Conservation (phyloP, 495 filamentous ascomycete genomes). For the Penicillium lividum region DNA sequence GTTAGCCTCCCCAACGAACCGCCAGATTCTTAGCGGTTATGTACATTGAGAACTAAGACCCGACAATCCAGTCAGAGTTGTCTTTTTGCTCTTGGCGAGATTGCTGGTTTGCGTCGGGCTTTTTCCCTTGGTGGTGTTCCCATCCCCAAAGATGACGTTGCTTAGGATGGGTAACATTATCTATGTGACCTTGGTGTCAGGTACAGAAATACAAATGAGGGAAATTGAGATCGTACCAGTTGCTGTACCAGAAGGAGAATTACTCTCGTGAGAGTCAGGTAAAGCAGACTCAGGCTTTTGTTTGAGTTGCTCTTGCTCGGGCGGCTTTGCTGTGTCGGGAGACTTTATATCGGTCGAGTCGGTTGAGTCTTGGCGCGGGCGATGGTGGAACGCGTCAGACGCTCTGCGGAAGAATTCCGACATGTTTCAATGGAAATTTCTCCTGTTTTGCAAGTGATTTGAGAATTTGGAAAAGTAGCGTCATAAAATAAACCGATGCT, state of each 20-base stretch:
- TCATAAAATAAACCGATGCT: too few species aligned
- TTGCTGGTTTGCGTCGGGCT: background rate
- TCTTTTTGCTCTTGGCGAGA: background rate
- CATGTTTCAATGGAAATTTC: background rate
- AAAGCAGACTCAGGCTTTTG: background rate
- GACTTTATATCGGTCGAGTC: constrained; percentile 9
- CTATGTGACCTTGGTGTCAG: background rate
- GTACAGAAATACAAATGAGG: background rate
- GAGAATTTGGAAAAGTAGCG: background rate
- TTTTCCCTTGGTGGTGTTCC: background rate
- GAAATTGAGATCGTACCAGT: background rate
- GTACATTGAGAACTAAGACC: background rate
- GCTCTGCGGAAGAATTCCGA: constrained; percentile 16
- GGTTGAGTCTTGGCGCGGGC: constrained; percentile 14
- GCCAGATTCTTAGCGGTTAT: background rate
- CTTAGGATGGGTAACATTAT: background rate
- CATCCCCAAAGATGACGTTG: background rate
- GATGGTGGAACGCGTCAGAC: constrained; percentile 12
- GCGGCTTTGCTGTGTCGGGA: background rate
- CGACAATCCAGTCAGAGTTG: background rate
- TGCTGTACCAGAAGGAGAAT: background rate
- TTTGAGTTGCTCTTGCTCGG: background rate
- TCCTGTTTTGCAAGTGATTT: background rate
- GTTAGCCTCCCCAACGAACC: too few species aligned
- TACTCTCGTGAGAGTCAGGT: background rate